phyloP scores from a whole-genome alignment of 176 grass and related monocot species.

The Musa acuminata region DNA sequence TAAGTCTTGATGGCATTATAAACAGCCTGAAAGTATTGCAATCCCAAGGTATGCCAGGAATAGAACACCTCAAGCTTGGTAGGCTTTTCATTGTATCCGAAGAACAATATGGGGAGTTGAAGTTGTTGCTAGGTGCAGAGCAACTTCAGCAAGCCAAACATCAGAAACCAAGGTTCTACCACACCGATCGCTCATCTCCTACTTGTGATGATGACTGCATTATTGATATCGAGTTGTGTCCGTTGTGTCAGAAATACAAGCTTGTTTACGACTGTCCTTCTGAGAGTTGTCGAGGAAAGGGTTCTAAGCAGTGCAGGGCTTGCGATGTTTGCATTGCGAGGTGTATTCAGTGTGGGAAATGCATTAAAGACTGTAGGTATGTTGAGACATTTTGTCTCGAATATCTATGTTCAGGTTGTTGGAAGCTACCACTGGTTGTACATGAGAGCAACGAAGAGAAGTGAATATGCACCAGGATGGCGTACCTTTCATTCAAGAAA shows the following conservation, averaged over 20 bases:
- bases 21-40: constrained; percentile 59
- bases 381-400: constrained; percentile 61
- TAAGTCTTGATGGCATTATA: constrained; percentile 62
- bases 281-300: constrained; percentile 35
- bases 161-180: constrained; percentile 37
- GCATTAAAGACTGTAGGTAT: constrained; percentile 40
- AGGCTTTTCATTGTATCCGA: constrained; percentile 37
- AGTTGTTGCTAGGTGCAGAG: constrained; percentile 42
- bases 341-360: constrained; percentile 61
- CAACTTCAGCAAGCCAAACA: constrained; percentile 26
- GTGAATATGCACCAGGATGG: no score
- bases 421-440: not conserved
- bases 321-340: constrained; percentile 64
- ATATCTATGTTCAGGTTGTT: constrained; percentile 44
- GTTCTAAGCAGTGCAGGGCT: constrained; percentile 41
- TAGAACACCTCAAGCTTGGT: constrained; percentile 58
- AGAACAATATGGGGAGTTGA: constrained; percentile 50
- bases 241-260: constrained; percentile 50
- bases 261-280: constrained; percentile 74
- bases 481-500: no score
- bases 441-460: not conserved
- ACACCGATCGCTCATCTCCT: constrained; percentile 31
- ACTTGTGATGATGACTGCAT: constrained; percentile 40
- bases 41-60: constrained; percentile 28
- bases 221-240: constrained; percentile 81